Conservation (phyloP, 148 eudicot genomes). For the Chenopodium album region DNA sequence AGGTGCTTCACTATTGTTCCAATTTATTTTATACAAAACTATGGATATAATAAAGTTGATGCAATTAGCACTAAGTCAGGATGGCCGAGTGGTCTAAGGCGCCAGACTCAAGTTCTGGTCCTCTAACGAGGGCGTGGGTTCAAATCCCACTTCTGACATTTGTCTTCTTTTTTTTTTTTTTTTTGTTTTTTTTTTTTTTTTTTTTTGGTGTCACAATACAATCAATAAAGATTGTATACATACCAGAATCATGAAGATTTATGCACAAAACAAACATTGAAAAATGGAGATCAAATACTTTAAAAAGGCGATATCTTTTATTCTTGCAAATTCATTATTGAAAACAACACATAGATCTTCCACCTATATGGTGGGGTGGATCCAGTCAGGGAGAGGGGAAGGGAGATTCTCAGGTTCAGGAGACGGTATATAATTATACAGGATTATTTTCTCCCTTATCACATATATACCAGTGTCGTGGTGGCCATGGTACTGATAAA, state of each 20-base stretch:
- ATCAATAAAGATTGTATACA: too few relatives aligned
- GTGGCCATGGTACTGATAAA: neutral
- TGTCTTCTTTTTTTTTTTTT: neutral
- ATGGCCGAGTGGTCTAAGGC: constrained; percentile 37
- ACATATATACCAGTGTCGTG: constrained; percentile 7
- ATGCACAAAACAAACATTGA: neutral
- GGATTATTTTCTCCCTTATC: neutral
- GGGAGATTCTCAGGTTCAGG: neutral
- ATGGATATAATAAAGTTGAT: too few relatives aligned
- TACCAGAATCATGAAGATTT: too few relatives aligned
- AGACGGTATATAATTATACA: neutral
- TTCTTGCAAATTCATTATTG: neutral
- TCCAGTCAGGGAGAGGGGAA: constrained; percentile 21
- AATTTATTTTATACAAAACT: too few relatives aligned
- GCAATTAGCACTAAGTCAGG: constrained; percentile 9
- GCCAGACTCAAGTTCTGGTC: constrained; percentile 37
- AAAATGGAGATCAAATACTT: neutral
- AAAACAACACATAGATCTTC: neutral
- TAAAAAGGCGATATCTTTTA: neutral
- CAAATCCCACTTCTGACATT: constrained; percentile 34
- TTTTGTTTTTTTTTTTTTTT: too few relatives aligned
- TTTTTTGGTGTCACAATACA: too few relatives aligned
- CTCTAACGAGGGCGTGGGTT: constrained; percentile 35
- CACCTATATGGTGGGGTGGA: constrained; percentile 17
- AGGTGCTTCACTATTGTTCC: too few relatives aligned